These are phyloP conservation scores for Sphaceloma murrayae DNA, from an alignment of 2,329 filamentous ascomycete genomes.

Conservation along the genomic window DNA sequence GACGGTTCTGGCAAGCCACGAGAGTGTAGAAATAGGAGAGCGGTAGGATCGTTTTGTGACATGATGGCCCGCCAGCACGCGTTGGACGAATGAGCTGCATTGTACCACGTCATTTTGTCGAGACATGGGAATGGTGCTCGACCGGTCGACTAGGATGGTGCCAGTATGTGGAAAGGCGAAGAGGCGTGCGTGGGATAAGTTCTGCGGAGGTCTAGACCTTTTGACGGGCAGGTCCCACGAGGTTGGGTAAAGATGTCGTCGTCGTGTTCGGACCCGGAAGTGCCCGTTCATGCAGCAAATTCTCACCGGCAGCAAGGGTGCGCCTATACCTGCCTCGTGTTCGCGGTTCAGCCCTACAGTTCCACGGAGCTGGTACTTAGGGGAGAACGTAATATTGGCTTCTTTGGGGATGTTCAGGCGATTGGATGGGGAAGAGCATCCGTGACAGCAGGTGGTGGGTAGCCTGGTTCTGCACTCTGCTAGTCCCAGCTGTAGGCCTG, in stretches of 20 bases:
- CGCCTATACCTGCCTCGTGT: neutral
- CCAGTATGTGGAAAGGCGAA: slow-evolving; percentile 5
- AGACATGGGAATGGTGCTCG: neutral
- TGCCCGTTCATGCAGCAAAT: slow-evolving; percentile 10
- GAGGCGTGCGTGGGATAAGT: neutral
- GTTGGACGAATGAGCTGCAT: too few species aligned
- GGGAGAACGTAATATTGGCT: neutral
- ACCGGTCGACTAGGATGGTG: neutral
- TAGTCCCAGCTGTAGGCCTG: too few species aligned
- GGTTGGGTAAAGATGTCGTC: neutral
- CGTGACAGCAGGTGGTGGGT: neutral
- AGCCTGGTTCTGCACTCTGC: too few species aligned
- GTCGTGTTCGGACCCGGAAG: too few species aligned
- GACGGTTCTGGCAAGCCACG: slow-evolving; percentile 13
- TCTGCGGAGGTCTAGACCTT: slow-evolving; percentile 9
- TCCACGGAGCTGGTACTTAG: slow-evolving; percentile 5
- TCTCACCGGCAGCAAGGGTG: slow-evolving; percentile 5
- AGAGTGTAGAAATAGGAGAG: neutral
- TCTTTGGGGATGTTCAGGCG: neutral
- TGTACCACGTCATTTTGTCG: slow-evolving; percentile 4
- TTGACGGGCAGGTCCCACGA: neutral
- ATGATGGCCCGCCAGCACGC: too few species aligned
- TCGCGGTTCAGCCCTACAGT: slow-evolving; percentile 2
- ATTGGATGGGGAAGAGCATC: slow-evolving; percentile 10
- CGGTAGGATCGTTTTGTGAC: slow-evolving; percentile 1